Evolutionary conservation across 2,329 filamentous ascomycete species (phyloP), one percentile per base, ranked within the genome.

Genomic region (Aspergillus bombycis): DNA sequence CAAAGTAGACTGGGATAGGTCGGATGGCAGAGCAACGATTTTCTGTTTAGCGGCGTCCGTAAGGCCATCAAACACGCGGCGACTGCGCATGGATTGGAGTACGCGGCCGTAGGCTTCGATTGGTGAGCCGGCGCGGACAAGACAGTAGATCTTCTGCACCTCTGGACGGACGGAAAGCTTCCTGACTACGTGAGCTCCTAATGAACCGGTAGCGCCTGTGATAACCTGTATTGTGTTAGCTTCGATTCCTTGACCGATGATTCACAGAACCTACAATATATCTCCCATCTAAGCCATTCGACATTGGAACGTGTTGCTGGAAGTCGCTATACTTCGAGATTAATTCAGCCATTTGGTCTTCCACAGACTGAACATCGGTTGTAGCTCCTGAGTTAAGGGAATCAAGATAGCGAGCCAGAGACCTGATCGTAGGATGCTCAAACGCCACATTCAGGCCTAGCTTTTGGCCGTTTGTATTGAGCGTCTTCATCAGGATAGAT

Each of bases 191-290:
- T 89, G 87, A 0, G 86, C 81, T 1, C 89, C 89, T 0, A 91
- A 79, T 1, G 88, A 88, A 1, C 89, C 89, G 0, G 89, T 91
- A 0, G 85, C 84, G 1, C 89, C 89, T 0, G 89, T 91, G 4
- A 91, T 73, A 1, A 87, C 76, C 76, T 61, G 59, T 48, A 21
- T 30, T 34, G 21, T 23, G 57, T 64, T 28, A 62, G 54, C 32
- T 57, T 56, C 50, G 14, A 7, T 10, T 26, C 19, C 48, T 10
- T 8, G 16, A 8, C 2, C 16, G 2, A 21, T n/a, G 12, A 6
- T 11, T 14, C 34, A 30, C 3, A 28, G 11, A 8, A 57, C 65
- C 56, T 60, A 75, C 70, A 30, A 77, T 66, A 46, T 73, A 73
- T 62, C 62, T 66, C 5, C 72, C 69, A 14, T 58, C 56, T 4